Evolutionary conservation across 495 filamentous ascomycete genomes (phyloP), one percentile per base, ranked within the genome.

Genomic region (Penicillium ucsense): DNA sequence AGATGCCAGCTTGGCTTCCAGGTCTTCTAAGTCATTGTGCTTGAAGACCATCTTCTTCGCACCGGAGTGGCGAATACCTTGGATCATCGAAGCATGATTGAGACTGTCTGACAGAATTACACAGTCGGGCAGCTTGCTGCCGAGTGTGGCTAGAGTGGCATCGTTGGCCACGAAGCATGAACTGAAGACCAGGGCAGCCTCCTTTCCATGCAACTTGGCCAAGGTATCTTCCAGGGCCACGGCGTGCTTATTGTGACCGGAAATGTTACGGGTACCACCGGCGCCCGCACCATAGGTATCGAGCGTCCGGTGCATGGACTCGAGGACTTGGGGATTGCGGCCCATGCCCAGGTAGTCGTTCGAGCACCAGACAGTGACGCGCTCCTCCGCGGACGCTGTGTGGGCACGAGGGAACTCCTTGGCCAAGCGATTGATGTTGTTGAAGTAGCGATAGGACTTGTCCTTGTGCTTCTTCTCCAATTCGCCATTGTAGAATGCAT

Each of bases 281-380:
- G 92, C 92, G 45, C 92, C 92, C 11, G 94, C 89, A 36, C 92
- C 92, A 59, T 98, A 97, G 56, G 79, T 86, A 52, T 98, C 92
- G 4, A 98, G 75, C 6, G 92, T 95, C 53, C 89, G 76, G 61
- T 98, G 94, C 92, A 97, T 98, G 2, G 80, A 71, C 67, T 88
- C 82, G 51, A 98, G 70, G 4, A 98, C 94, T 31, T 88, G 73
- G 3, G 77, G 78, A 63, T 97, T 97, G 48, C 89, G 79, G 20
- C 92, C 91, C 92, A 98, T 98, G 48, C 92, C 92, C 7, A 98
- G 76, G 62, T 98, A 98, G 67, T 98, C 92, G 59, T 98, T 98
- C 54, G 90, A 94, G 75, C 92, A 98, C 92, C 94, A 98, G 34
- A 97, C 91, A 4, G 90, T 95, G 44, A 98, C 92, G n/a, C 80